phyloP scores from a whole-genome alignment of 345 rosid genomes.

The Punica granatum region DNA sequence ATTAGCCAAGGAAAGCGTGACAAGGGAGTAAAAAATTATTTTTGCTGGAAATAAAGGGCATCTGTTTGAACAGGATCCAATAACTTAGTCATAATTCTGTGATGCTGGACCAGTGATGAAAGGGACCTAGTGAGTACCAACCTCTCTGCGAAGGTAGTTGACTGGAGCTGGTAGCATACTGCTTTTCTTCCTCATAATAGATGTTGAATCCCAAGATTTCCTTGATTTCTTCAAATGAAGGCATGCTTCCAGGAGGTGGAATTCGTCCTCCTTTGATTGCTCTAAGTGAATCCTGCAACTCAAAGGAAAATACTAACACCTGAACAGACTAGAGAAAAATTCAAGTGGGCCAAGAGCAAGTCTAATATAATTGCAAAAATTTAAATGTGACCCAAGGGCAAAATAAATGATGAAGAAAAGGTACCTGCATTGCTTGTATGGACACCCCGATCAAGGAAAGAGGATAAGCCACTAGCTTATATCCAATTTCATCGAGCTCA shows the following conservation, averaged over 20 bases:
- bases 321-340: neutral
- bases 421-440: conserved; percentile 89
- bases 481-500: conserved; percentile 81
- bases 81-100: too few relatives aligned
- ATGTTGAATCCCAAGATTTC: conserved; percentile 63
- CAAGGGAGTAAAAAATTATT: neutral
- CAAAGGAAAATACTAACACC: neutral
- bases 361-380: neutral
- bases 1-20: neutral
- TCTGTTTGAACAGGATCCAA: too few relatives aligned
- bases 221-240: conserved; percentile 67
- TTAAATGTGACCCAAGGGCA: neutral
- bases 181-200: conserved; percentile 77
- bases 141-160: conserved; percentile 42
- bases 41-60: neutral
- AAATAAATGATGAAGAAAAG: neutral
- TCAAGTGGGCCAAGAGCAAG: neutral
- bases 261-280: conserved; percentile 87
- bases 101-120: neutral
- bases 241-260: conserved; percentile 93
- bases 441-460: conserved; percentile 82
- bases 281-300: conserved; percentile 53
- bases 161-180: conserved; percentile 33
- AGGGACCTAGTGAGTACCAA: conserved; percentile 18
- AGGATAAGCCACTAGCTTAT: conserved; percentile 78